Percentiles rank a stretch among this genome's conserved stretches.
Evolutionary conservation across 805 yeast genomes (phyloP).

Genomic region (Cyberlindnera maritima): DNA sequence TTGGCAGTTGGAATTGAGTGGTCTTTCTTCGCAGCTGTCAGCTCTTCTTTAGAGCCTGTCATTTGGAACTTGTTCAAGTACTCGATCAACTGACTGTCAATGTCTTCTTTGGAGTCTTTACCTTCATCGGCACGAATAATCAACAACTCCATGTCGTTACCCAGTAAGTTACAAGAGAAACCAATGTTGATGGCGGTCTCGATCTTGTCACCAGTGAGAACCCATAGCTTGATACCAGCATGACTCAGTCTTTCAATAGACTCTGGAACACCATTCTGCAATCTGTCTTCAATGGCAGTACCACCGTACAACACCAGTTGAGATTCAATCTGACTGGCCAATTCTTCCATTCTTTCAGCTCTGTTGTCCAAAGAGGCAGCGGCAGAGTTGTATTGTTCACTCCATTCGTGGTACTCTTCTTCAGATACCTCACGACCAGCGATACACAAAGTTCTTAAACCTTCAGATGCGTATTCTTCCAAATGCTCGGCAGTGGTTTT

Average conservation of each 20-base stretch:
- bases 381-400: conserved; percentile 57
- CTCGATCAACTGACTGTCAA: conserved; percentile 36
- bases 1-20: conserved; percentile 70
- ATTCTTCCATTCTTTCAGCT: conserved; percentile 70
- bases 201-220: conserved; percentile 84
- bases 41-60: conserved; percentile 57
- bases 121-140: conserved; percentile 50
- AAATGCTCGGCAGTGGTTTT: conserved; percentile 68
- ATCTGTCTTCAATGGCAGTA: conserved; percentile 82
- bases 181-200: conserved; percentile 89
- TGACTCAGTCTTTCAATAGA: conserved; percentile 64
- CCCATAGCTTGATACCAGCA: conserved; percentile 86
- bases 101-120: conserved; percentile 21
- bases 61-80: conserved; percentile 47
- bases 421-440: conserved; percentile 67
- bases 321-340: conserved; percentile 70
- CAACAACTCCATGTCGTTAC: conserved; percentile 71
- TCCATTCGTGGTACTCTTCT: conserved; percentile 64
- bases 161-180: conserved; percentile 75
- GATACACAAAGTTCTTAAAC: conserved; percentile 77
- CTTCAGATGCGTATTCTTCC: conserved; percentile 80
- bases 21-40: conserved; percentile 47
- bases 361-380: conserved; percentile 61
- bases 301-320: conserved; percentile 71
- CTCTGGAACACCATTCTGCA: conserved; percentile 86